Evolutionary conservation across 306 rosid species (phyloP), one percentile per base, ranked within the genome.

Genomic region (Luffa acutangula): DNA sequence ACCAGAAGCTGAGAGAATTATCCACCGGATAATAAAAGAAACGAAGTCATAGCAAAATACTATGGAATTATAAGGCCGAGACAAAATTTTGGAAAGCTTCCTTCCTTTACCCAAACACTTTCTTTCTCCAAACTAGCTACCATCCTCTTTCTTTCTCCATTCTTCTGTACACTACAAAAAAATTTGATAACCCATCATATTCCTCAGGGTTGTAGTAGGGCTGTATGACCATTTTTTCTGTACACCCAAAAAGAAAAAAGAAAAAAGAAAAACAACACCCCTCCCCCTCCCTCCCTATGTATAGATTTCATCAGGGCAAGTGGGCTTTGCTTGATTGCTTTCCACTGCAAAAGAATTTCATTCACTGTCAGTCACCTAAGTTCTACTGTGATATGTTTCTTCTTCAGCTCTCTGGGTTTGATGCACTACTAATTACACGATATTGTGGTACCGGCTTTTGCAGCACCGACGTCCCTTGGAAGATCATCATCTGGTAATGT

Each of bases 401-500:
- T 31, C 78, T 45, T 71, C 41, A 25, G 41, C 76, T 21, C 17
- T 31, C 75, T 43, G 66, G 7, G 11, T 54, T 54, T 41, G 52
- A 21, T 10, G 54, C 18, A 36, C 56, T 25, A 36, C 52, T 72
- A 79, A 81, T 14, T 25, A 82, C 79, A 86, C 91, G 79, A 76
- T 63, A 74, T 37, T 78, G 77, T 5, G 88, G 93, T 8, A 90
- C 82, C 0, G 83, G 17, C 83, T 87, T 92, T 43, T 69, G 76
- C 33, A 94, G 80, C 64, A 91, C 85, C 0, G 92, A 67, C 4
- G 96, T 89, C 59, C 92, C 96, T 51, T 93, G 93, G 83, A 96
- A 96, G 60, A 93, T 79, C 97, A 96, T 87, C 85, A 93, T 88
- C 66, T 83, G 99, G 81, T 89, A 93, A 59, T 77, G 86, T 83